These are phyloP conservation scores for Silene latifolia DNA, from an alignment of 148 eudicot genomes.

Conservation along the genomic window DNA sequence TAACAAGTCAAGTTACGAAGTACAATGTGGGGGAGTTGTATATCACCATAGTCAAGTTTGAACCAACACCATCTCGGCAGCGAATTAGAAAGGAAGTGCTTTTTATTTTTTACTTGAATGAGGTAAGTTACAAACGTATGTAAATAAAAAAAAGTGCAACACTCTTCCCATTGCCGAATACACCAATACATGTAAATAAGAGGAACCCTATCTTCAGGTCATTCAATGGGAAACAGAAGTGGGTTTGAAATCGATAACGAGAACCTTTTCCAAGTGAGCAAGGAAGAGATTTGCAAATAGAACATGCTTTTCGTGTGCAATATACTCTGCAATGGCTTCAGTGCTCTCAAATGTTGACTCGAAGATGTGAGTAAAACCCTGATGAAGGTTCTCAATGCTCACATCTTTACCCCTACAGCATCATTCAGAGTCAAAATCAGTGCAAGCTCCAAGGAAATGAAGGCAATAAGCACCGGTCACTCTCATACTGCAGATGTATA, in stretches of 20 bases:
- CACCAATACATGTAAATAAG: neutral
- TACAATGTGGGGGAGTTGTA: too few species aligned
- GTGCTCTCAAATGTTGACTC: conserved; percentile 72
- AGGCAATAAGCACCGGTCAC: neutral
- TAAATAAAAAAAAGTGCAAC: neutral
- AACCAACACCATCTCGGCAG: too few species aligned
- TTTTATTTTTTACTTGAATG: too few species aligned
- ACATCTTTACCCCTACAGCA: conserved; percentile 69
- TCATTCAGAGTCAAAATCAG: neutral
- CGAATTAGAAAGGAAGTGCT: too few species aligned
- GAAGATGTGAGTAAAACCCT: conserved; percentile 81
- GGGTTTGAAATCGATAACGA: conserved; percentile 70
- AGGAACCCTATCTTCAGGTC: neutral
- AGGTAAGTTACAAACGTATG: too few species aligned
- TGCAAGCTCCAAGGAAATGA: neutral
- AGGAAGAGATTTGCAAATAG: conserved; percentile 49
- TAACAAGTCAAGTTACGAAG: too few species aligned
- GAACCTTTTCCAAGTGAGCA: conserved; percentile 46
- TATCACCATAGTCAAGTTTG: too few species aligned
- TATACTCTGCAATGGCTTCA: conserved; percentile 65
- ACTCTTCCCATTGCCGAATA: neutral
- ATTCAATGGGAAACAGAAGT: conserved; percentile 38
- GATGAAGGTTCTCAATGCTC: conserved; percentile 72
- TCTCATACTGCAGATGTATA: too few species aligned
- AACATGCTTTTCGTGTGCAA: conserved; percentile 61